These are phyloP conservation scores for Xylaria longipes DNA, from an alignment of 495 filamentous ascomycete genomes.

Conservation along the genomic window DNA sequence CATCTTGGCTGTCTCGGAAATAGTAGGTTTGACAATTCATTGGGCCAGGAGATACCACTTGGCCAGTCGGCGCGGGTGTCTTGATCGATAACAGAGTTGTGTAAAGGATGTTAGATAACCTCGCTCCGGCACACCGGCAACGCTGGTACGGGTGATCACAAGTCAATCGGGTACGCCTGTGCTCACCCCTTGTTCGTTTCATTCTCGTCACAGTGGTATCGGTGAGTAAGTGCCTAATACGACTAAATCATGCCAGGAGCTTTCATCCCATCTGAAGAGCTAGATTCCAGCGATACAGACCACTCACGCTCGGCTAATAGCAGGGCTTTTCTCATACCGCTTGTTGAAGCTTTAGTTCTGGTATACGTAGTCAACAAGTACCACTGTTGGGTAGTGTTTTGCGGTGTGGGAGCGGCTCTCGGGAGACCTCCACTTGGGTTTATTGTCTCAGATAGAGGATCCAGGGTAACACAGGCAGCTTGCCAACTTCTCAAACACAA, in stretches of 20 bases:
- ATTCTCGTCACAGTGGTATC: not conserved
- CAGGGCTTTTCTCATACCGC: not conserved
- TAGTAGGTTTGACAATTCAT: not conserved
- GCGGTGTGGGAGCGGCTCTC: slow-evolving; percentile 26
- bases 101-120: not conserved
- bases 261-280: not conserved
- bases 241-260: not conserved
- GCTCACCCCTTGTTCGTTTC: slow-evolving; percentile 2
- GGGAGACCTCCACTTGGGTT: slow-evolving; percentile 16
- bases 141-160: too few species aligned
- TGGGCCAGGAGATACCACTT: not conserved
- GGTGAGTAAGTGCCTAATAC: not conserved
- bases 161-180: not conserved
- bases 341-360: not conserved
- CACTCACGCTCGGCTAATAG: not conserved
- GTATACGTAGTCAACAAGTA: not conserved
- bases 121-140: not conserved
- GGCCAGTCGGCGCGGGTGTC: not conserved
- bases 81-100: slow-evolving; percentile 1
- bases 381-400: not conserved
- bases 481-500: not conserved
- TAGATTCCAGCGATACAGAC: not conserved
- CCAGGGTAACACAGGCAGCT: not conserved
- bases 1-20: not conserved
- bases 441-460: slow-evolving; percentile 2